A percentile compares a stretch with the other conserved stretches of the same genome.
These are phyloP conservation scores for Epithele typhae DNA, from an alignment of 768 basidiomycete genomes.

Conservation along the genomic window DNA sequence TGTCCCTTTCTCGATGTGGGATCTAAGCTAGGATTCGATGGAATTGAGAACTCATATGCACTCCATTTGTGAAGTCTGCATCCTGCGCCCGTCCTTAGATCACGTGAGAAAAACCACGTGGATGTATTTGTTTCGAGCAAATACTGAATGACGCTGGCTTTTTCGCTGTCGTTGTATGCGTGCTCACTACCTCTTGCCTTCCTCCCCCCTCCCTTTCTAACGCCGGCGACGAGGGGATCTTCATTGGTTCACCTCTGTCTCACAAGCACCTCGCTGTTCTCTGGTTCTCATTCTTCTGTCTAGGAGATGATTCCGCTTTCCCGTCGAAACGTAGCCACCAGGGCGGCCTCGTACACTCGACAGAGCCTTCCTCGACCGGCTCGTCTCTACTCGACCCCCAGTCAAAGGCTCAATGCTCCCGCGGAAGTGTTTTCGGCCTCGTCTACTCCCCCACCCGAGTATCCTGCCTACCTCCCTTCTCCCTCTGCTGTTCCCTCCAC, in stretches of 20 bases:
- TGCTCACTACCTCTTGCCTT: no score
- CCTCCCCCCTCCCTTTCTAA: no score
- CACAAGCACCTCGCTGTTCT: not conserved
- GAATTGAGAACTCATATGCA: no score
- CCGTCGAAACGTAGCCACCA: slow-evolving; percentile 19
- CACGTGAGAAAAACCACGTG: no score
- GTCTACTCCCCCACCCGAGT: slow-evolving; percentile 29
- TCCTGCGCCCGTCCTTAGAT: no score
- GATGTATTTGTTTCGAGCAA: no score
- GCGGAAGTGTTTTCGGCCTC: slow-evolving; percentile 45
- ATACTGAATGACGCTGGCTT: no score
- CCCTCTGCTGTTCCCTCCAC: no score
- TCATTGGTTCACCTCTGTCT: slow-evolving; percentile 10
- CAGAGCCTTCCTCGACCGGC: slow-evolving; percentile 66
- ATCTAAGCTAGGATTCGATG: no score
- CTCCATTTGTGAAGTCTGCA: no score
- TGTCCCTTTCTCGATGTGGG: no score
- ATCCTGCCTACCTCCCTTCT: slow-evolving; percentile 34
- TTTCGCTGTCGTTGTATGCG: no score
- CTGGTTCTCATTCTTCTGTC: not conserved
- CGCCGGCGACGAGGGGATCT: slow-evolving; percentile 3
- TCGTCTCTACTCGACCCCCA: slow-evolving; percentile 65
- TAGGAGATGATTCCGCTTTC: slow-evolving; percentile 29
- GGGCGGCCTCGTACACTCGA: slow-evolving; percentile 53
- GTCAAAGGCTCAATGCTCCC: slow-evolving; percentile 52